These are phyloP conservation scores for Comarum palustre DNA, from an alignment of 306 rosid genomes.

Conservation along the genomic window DNA sequence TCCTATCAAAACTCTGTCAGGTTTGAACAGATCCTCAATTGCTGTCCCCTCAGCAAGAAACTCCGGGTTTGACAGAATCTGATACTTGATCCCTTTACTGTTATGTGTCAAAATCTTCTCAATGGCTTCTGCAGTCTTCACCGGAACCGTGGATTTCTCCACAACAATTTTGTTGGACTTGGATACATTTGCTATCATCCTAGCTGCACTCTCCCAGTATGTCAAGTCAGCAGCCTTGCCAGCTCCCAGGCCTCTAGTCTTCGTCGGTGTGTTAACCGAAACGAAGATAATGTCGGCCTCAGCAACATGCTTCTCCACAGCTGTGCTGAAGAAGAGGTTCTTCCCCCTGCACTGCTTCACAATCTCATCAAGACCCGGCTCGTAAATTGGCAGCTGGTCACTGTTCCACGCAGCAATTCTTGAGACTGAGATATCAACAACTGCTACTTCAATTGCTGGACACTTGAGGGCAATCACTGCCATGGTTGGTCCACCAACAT, in stretches of 20 bases:
- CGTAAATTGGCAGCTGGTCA: conserved; percentile 69
- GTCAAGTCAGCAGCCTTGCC: conserved; percentile 84
- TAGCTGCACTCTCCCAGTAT: conserved; percentile 82
- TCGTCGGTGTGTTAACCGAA: conserved; percentile 77
- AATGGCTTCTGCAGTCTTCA: conserved; percentile 75
- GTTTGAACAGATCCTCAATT: conserved; percentile 60
- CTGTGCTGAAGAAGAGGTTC: conserved; percentile 72
- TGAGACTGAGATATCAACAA: conserved; percentile 72
- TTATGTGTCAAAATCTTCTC: conserved; percentile 62
- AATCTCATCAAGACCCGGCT: conserved; percentile 70
- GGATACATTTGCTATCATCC: conserved; percentile 71
- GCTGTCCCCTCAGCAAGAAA: conserved; percentile 90
- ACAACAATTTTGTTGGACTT: conserved; percentile 67
- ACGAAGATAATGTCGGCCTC: conserved; percentile 81
- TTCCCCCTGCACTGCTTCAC: conserved; percentile 71
- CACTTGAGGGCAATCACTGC: conserved; percentile 80
- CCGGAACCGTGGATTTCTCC: conserved; percentile 86
- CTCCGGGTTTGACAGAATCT: conserved; percentile 75
- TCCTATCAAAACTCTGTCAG: conserved; percentile 74
- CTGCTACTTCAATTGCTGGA: conserved; percentile 64
- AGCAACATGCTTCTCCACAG: conserved; percentile 58
- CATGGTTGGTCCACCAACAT: conserved; percentile 86
- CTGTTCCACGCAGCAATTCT: conserved; percentile 77
- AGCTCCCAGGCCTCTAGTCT: conserved; percentile 68
- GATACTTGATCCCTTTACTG: conserved; percentile 53